A percentile compares a stretch with the other conserved stretches of the same genome.
Evolutionary conservation across 2,329 filamentous ascomycete genomes (phyloP).

Genomic region (Fusarium stilboides): DNA sequence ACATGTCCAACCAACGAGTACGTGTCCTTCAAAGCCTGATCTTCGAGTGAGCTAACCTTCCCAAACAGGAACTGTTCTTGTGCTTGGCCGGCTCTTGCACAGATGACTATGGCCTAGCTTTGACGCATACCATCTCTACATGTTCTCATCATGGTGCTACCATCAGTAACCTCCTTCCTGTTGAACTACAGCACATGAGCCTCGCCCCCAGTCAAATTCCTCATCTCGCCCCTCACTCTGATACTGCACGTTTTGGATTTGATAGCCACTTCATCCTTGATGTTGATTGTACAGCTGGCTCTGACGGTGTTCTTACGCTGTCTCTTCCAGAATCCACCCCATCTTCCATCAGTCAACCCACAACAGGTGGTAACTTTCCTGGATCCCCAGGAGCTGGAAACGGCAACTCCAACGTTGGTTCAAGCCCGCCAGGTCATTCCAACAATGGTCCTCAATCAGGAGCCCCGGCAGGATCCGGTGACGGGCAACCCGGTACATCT

Average conservation of each 20-base stretch:
- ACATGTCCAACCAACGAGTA: conserved; percentile 48
- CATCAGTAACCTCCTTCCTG: conserved; percentile 52
- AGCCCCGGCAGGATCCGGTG: neutral
- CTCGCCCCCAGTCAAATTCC: conserved; percentile 23
- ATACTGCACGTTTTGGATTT: conserved; percentile 33
- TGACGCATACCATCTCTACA: conserved; percentile 47
- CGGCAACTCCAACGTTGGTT: conserved; percentile 6
- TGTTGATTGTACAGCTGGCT: conserved; percentile 51
- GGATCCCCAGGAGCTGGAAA: conserved; percentile 1
- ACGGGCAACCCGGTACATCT: neutral
- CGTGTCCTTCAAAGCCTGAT: neutral
- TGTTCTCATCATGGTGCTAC: conserved; percentile 49
- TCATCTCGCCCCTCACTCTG: conserved; percentile 10
- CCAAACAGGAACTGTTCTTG: conserved; percentile 50
- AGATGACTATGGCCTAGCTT: conserved; percentile 51
- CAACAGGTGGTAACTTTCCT: neutral
- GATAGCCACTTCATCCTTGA: conserved; percentile 46
- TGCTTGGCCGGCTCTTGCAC: conserved; percentile 52
- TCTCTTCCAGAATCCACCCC: conserved; percentile 42
- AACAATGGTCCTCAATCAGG: neutral
- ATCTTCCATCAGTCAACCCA: conserved; percentile 23
- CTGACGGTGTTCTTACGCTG: conserved; percentile 53
- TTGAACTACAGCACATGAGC: conserved; percentile 46
- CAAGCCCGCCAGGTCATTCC: neutral
- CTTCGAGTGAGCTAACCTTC: conserved; percentile 36